Evolutionary conservation across 768 basidiomycete genomes (phyloP).

Genomic region (Lyophyllum semitale): DNA sequence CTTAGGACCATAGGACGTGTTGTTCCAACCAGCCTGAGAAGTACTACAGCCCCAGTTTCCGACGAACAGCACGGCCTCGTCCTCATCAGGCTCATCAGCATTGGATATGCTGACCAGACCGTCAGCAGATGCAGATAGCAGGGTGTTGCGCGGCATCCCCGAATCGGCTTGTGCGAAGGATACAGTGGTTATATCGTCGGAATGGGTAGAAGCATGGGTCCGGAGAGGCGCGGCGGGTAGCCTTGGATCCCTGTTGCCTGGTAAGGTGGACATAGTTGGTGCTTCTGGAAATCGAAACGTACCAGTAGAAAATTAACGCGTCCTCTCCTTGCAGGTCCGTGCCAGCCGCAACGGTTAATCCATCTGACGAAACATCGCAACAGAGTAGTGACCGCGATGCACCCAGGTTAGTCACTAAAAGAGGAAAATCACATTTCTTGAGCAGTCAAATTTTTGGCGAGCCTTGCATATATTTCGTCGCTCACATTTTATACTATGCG

Average conservation of each 20-base stretch:
- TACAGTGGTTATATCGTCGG: slow-evolving; percentile 87
- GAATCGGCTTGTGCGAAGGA: slow-evolving; percentile 44
- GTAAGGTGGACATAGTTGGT: background rate
- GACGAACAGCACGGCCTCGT: slow-evolving; percentile 79
- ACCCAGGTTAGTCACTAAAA: slow-evolving; percentile 51
- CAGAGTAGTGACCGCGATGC: slow-evolving; percentile 52
- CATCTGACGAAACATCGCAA: slow-evolving; percentile 72
- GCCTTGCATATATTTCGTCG: slow-evolving; percentile 9
- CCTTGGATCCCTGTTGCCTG: slow-evolving; percentile 74
- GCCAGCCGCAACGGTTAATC: slow-evolving; percentile 77
- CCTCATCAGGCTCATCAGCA: slow-evolving; percentile 78
- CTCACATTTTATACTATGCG: slow-evolving; percentile 63
- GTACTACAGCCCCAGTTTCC: slow-evolving; percentile 88
- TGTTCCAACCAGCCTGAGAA: slow-evolving; percentile 74
- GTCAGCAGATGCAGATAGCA: slow-evolving; percentile 86
- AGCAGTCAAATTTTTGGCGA: slow-evolving; percentile 36
- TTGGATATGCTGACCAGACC: slow-evolving; percentile 78
- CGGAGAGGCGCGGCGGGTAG: slow-evolving; percentile 69
- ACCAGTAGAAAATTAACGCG: slow-evolving; percentile 87
- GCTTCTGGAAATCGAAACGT: slow-evolving; percentile 2
- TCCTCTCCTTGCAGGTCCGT: slow-evolving; percentile 83
- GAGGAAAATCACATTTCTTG: slow-evolving; percentile 26
- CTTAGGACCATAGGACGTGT: slow-evolving; percentile 29
- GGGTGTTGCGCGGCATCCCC: slow-evolving; percentile 26
- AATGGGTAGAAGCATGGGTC: slow-evolving; percentile 84